Base-by-base conservation (phyloP, 192 early-diverging fungal species). In the Glomus cerebriforme region DNA sequence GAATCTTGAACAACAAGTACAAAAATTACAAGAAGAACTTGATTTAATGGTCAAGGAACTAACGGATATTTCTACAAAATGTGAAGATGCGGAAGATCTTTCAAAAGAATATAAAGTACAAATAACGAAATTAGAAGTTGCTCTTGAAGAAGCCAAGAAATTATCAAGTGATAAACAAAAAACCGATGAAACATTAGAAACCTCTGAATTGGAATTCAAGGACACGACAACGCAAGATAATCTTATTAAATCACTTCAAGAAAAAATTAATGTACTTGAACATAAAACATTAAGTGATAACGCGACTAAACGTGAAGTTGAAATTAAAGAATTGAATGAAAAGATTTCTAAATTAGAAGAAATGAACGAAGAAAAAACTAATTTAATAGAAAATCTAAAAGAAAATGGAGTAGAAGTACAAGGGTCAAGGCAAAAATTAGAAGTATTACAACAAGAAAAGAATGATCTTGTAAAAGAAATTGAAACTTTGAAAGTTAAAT, bases 361-460 rank as follows among this genome's bases (percentile, higher is more conserved):
- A 22, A 54, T 54, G 49, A 22, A 19, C 1, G 49, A 22, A 22
- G 49, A 54, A 54, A 54, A 54, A 19, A 22, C 49, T 34, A 79
- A 85, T 69, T 24, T 58, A n/a, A 66, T 83, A 17, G 71, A 81
- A 19, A 74, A 69, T 10, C 72, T 90, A 24, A 86, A 90, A 64
- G 59, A 79, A 13, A 81, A 82, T 1, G 84, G 83, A n/a, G 79
- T 84, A 3, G 89, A 90, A 49, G 77, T 71, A 7, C 78, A 79
- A 75, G 75, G 73, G 22, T 78, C 80, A 22, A 85, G 75, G 19
- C 79, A 82, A 10, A 82, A 87, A 73, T 35, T 84, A 4, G 81
- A 82, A 29, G 32, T 77, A 27, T 45, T 86, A 49, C 63, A 70
- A 27, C 47, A 71, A 1, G 86, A 88, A 60, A 85, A 83, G 62